These are phyloP conservation scores for Nemania sp. DNA, from an alignment of 2,329 filamentous ascomycete species.

Conservation along the genomic window DNA sequence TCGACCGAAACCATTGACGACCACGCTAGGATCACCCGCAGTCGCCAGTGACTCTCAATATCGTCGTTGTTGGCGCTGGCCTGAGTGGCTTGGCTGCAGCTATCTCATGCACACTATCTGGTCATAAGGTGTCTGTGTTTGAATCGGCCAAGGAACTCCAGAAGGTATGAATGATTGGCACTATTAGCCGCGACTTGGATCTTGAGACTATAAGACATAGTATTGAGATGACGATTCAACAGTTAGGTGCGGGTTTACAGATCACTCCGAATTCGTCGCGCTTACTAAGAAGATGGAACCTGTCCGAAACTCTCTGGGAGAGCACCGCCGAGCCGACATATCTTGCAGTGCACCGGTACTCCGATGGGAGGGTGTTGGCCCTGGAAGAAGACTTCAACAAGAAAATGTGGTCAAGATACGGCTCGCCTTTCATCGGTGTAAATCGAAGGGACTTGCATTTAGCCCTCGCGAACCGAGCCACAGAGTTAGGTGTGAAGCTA, in stretches of 20 bases:
- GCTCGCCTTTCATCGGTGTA: conserved; percentile 61
- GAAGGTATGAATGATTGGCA: conserved; percentile 39
- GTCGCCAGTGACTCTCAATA: conserved; percentile 35
- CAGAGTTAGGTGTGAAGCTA: conserved; percentile 57
- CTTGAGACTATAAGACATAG: too few species aligned
- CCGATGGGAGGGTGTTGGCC: conserved; percentile 51
- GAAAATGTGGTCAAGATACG: conserved; percentile 58
- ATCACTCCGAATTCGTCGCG: conserved; percentile 56
- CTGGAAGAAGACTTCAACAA: conserved; percentile 56
- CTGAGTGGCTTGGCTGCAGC: conserved; percentile 48
- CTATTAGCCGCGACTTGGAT: not conserved
- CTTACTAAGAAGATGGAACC: conserved; percentile 55
- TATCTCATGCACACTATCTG: conserved; percentile 44
- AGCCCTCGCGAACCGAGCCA: conserved; percentile 55
- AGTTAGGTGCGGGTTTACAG: conserved; percentile 60
- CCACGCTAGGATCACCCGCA: conserved; percentile 6
- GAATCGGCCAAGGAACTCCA: conserved; percentile 47
- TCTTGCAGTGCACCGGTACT: conserved; percentile 58
- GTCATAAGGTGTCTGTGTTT: conserved; percentile 48
- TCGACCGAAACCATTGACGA: not conserved
- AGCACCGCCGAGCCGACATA: conserved; percentile 49
- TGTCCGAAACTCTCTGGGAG: conserved; percentile 50
- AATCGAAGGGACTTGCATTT: conserved; percentile 66
- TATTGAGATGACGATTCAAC: conserved; percentile 12
- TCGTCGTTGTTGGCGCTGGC: conserved; percentile 50